Base-by-base conservation (phyloP, 2,329 filamentous ascomycete species). In the Mycosphaerelloides madeirae region DNA sequence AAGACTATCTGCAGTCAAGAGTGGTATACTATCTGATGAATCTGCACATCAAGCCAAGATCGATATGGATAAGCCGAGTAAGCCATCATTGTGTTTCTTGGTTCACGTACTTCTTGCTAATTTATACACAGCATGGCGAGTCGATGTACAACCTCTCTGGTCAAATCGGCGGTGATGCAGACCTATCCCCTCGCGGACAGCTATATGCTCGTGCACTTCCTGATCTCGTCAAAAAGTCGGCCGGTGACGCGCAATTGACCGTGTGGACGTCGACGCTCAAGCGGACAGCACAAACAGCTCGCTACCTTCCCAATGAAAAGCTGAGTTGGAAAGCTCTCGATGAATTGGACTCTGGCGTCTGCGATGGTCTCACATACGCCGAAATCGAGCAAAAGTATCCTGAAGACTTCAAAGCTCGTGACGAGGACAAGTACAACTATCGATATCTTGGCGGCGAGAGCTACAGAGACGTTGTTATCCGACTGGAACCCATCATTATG, bases 361-460 rank as follows among this genome's bases (percentile, higher is more conserved):
- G 93, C 70, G 93, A 98, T 60, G 90, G 91, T 43, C 81, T 97
- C 65, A 98, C 93, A 1, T 96, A 96, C 66, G 87, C 88, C 61
- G 85, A 98, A 64, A 97, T 98, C 63, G 88, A 93, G 60, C 81
- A 94, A 60, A 73, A 79, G 43, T 97, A 87, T 64, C 93, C 93
- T 0, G 90, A 96, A 56, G 93, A 98, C 70, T 98, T 98, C 70
- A 81, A 83, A 38, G 89, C 91, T 28, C 87, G 93, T 51, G 93
- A 98, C 67, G 88, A 95, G 56, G 93, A 98, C 75, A 98, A 98
- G 70, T 97, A 97, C 79, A 97, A 98, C 73, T 98, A 98, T 71
- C 88, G 93, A 45, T 98, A 98, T 69, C 84, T 93, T 4, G 93
- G 93, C 52, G 93, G 93, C 42, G 93, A 98, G 71, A 94, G 87